Percentiles rank a stretch among this genome's conserved stretches.
These are phyloP conservation scores for Acer saccharum DNA, from an alignment of 345 rosid genomes.

Conservation along the genomic window DNA sequence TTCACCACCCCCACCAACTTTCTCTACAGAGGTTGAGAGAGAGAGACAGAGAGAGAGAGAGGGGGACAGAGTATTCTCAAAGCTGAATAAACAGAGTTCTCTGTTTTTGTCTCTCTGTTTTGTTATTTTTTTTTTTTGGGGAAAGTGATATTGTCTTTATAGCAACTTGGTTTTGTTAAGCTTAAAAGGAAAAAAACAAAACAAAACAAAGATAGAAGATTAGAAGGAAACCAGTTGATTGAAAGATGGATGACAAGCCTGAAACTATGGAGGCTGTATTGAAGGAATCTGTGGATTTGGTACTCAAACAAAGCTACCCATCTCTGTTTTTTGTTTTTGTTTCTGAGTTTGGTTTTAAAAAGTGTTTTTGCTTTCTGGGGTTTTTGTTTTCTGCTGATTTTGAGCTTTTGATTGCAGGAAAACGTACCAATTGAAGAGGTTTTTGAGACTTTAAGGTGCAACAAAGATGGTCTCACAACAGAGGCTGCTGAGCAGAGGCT, in stretches of 20 bases:
- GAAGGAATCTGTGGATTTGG: slow-evolving; percentile 77
- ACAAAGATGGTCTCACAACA: slow-evolving; percentile 51
- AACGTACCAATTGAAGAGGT: slow-evolving; percentile 69
- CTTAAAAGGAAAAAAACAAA: not conserved
- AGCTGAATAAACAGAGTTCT: slow-evolving; percentile 12
- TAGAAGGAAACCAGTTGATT: not conserved
- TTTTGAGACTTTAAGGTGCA: slow-evolving; percentile 60
- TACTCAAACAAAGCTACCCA: slow-evolving; percentile 30
- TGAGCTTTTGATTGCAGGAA: slow-evolving; percentile 44
- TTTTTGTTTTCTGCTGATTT: slow-evolving; percentile 24
- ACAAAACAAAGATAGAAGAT: not conserved
- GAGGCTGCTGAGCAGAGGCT: slow-evolving; percentile 65
- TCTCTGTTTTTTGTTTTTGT: slow-evolving; percentile 6
- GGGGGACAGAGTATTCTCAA: not conserved
- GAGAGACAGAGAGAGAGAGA: not conserved
- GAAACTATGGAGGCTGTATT: slow-evolving; percentile 60
- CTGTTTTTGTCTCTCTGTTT: slow-evolving; percentile 13
- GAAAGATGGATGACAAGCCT: slow-evolving; percentile 46
- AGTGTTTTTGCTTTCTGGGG: slow-evolving; percentile 10
- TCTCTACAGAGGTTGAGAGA: not conserved
- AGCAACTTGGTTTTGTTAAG: slow-evolving; percentile 9
- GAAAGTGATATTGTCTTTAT: not conserved
- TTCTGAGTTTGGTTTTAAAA: not conserved
- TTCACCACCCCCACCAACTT: not conserved
- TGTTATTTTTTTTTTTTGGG: not conserved